Percentiles rank a stretch among this genome's conserved stretches.
Conservation (phyloP, 306 rosid species). For the Pyrus communis region DNA sequence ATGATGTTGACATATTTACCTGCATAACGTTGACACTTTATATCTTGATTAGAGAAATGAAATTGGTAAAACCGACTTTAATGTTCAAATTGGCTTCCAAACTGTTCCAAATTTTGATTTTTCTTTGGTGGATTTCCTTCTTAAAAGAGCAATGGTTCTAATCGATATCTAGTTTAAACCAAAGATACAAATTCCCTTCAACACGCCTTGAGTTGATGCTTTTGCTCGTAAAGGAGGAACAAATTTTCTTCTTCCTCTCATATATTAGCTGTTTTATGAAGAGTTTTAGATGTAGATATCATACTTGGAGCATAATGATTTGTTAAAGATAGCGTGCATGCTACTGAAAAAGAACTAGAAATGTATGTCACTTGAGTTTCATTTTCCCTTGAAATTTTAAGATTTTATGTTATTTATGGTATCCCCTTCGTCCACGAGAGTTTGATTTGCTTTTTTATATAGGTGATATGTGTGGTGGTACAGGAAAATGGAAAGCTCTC, state of each 20-base stretch:
- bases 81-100: neutral
- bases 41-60: neutral
- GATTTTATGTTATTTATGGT: neutral
- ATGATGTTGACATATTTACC: neutral
- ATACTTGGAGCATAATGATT: neutral
- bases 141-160: neutral
- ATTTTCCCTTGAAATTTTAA: neutral
- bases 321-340: neutral
- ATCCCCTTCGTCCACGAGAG: slow-evolving; percentile 8
- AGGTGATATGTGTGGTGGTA: slow-evolving; percentile 99
- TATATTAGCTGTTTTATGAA: neutral
- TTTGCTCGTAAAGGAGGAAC: neutral
- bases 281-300: neutral
- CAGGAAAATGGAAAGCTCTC: slow-evolving; percentile 99
- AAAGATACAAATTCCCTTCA: too few species aligned
- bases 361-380: neutral
- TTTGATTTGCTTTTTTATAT: slow-evolving; percentile 37
- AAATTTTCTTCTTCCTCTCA: neutral
- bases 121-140: neutral
- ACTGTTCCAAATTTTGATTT: neutral
- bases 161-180: neutral
- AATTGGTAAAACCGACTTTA: neutral
- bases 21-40: neutral
- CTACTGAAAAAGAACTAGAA: neutral
- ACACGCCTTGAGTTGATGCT: neutral